A percentile compares a stretch with the other conserved stretches of the same genome.
Conservation (phyloP, 2,329 filamentous ascomycete genomes). For the Elsinoe perseae region DNA sequence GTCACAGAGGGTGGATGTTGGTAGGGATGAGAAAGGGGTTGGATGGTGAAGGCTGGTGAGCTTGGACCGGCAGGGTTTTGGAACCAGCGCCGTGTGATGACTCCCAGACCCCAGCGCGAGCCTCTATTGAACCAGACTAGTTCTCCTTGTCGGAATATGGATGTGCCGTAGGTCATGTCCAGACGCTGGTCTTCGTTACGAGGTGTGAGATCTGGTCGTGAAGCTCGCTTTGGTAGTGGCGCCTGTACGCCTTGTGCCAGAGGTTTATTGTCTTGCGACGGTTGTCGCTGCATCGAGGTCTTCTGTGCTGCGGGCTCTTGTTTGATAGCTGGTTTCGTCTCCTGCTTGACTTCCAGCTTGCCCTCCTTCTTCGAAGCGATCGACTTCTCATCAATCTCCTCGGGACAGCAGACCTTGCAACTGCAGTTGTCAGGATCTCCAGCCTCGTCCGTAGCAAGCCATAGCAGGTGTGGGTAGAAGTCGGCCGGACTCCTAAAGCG, state of each 20-base stretch:
- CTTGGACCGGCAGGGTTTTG: constrained; percentile 10
- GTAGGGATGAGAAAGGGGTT: constrained; percentile 37
- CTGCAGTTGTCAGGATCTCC: constrained; percentile 49
- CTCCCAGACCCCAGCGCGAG: constrained; percentile 47
- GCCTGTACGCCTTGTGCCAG: neutral
- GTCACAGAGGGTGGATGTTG: constrained; percentile 17
- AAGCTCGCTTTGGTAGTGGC: neutral
- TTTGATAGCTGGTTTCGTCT: constrained; percentile 22
- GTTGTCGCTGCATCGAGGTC: constrained; percentile 4
- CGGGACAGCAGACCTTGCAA: constrained; percentile 51
- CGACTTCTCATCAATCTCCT: constrained; percentile 39
- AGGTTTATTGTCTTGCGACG: neutral
- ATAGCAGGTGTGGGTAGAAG: constrained; percentile 53
- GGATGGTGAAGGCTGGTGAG: constrained; percentile 25
- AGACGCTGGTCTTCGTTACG: constrained; percentile 39
- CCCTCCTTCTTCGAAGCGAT: constrained; percentile 20
- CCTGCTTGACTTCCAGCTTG: constrained; percentile 21
- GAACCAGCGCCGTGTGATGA: constrained; percentile 42
- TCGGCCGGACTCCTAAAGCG: constrained; percentile 52
- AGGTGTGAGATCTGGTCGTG: neutral
- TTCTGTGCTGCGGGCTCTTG: constrained; percentile 24
- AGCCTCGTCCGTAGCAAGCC: constrained; percentile 47
- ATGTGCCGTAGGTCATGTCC: constrained; percentile 42
- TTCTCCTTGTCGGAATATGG: constrained; percentile 48
- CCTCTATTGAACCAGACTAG: constrained; percentile 50